These are phyloP conservation scores for Cyclocybe aegerita DNA, from an alignment of 768 basidiomycete genomes.

Conservation along the genomic window DNA sequence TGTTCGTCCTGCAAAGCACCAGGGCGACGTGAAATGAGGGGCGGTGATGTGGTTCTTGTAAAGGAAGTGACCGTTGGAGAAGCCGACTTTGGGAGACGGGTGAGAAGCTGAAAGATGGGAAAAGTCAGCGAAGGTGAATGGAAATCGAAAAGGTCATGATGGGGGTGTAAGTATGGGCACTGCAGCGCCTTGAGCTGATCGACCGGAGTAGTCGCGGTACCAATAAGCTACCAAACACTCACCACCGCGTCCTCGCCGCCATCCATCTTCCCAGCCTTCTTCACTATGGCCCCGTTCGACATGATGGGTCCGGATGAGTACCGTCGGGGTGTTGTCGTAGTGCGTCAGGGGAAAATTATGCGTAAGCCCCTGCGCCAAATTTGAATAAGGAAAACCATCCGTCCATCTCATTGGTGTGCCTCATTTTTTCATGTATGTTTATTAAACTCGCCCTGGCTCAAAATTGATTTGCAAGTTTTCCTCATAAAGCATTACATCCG, in stretches of 20 bases:
- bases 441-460: not conserved
- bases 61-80: slow-evolving; percentile 17
- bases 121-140: not conserved
- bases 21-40: slow-evolving; percentile 23
- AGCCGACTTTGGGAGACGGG: slow-evolving; percentile 19
- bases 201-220: not conserved
- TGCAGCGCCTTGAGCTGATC: too few relatives aligned
- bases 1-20: slow-evolving; percentile 13
- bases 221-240: not conserved
- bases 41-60: slow-evolving; percentile 24
- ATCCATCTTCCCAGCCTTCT: not conserved
- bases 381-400: not conserved
- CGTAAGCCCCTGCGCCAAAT: not conserved
- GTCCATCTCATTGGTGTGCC: slow-evolving; percentile 10
- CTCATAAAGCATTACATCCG: too few relatives aligned
- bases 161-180: too few relatives aligned
- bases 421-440: slow-evolving; percentile 4
- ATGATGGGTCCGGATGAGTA: not conserved
- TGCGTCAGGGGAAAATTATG: too few relatives aligned
- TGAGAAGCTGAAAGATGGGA: slow-evolving; percentile 12
- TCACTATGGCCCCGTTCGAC: slow-evolving; percentile 1
- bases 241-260: not conserved
- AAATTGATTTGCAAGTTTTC: too few relatives aligned
- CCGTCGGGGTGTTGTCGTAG: too few relatives aligned
- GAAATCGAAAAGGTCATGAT: not conserved